Base-by-base conservation (phyloP, 2,329 filamentous ascomycete genomes). In the Hymenoscyphus linearis region DNA sequence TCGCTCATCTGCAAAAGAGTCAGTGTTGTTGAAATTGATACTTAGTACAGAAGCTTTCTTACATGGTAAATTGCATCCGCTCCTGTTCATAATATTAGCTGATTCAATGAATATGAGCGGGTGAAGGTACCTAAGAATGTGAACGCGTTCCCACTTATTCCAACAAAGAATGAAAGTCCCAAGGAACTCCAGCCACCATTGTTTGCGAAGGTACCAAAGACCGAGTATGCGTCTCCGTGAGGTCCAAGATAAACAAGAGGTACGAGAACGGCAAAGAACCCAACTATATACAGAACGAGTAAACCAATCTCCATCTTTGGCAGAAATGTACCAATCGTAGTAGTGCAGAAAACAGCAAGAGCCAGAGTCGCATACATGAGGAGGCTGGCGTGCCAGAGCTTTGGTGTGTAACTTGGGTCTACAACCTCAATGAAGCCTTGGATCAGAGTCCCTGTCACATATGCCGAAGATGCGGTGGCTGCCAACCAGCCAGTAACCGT, bases 261-360 rank as follows among this genome's bases (percentile, higher is more conserved):
- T 35, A 74, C 69, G n/a, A 53, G 26, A 18, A 79, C 71, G 2
- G 69, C 76, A 56, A 79, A 71, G 60, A 79, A 80, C 4, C 76
- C 77, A 22, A 75, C 62, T 9, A 78, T 66, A 60, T 80, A 78
- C 10, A 80, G 67, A 50, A 76, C 70, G 7, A 80, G 67, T 26
- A 79, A 73, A 2, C 77, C 59, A 0, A 69, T 73, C 61, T 80
- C 77, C 56, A 80, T 66, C 4, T 53, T 53, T 18, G 50, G 50
- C 26, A 53, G 25, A n/a, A 14, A 26, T 4, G 18, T 53, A 22
- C 16, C 25, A 14, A 53, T 14, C 6, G 13, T 14, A 6, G 12
- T 53, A 26, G 18, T 53, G 50, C 18, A 14, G 9, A 53, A 53
- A 3, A 53, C n/a, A 4, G 13, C 22, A 18, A 53, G 14, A 26